Evolutionary conservation across 1,139 yeast genomes (phyloP).

Genomic region (Candida smagusa): DNA sequence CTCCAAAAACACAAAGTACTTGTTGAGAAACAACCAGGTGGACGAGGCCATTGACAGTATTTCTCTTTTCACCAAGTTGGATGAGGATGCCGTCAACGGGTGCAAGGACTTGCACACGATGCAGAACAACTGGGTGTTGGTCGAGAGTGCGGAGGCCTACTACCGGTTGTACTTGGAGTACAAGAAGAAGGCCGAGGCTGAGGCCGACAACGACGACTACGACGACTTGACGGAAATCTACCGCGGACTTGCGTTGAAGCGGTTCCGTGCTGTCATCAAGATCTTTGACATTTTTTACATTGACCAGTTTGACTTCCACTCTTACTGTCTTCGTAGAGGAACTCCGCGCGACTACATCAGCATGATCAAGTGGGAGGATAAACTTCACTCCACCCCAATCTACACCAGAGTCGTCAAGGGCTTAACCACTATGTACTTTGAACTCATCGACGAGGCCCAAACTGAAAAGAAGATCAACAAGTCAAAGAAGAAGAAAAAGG

Average conservation of each 20-base stretch:
- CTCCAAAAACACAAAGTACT: slow-evolving; percentile 82
- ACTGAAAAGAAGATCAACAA: slow-evolving; percentile 9
- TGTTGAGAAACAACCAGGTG: slow-evolving; percentile 72
- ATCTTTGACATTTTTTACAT: slow-evolving; percentile 68
- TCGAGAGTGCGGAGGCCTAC: slow-evolving; percentile 85
- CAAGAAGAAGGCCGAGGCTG: slow-evolving; percentile 14
- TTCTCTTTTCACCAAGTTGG: slow-evolving; percentile 81
- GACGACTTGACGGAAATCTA: slow-evolving; percentile 38
- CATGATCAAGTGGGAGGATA: slow-evolving; percentile 79
- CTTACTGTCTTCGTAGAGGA: slow-evolving; percentile 87
- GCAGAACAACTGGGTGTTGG: slow-evolving; percentile 90
- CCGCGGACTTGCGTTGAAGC: slow-evolving; percentile 75
- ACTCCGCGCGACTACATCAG: slow-evolving; percentile 81
- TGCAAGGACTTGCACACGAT: slow-evolving; percentile 81
- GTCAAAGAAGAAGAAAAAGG: slow-evolving; percentile 28
- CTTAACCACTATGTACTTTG: slow-evolving; percentile 56
- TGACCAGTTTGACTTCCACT: slow-evolving; percentile 94
- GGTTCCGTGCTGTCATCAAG: slow-evolving; percentile 65
- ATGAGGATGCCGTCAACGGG: slow-evolving; percentile 70
- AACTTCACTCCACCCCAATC: slow-evolving; percentile 63
- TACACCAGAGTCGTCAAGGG: slow-evolving; percentile 70
- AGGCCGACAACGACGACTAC: slow-evolving; percentile 20
- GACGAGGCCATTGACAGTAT: slow-evolving; percentile 74
- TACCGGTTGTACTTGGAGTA: slow-evolving; percentile 30
- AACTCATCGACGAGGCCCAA: slow-evolving; percentile 28